phyloP scores from a whole-genome alignment of 1,284 basidiomycete genomes.

The Xanthoconium separans region DNA sequence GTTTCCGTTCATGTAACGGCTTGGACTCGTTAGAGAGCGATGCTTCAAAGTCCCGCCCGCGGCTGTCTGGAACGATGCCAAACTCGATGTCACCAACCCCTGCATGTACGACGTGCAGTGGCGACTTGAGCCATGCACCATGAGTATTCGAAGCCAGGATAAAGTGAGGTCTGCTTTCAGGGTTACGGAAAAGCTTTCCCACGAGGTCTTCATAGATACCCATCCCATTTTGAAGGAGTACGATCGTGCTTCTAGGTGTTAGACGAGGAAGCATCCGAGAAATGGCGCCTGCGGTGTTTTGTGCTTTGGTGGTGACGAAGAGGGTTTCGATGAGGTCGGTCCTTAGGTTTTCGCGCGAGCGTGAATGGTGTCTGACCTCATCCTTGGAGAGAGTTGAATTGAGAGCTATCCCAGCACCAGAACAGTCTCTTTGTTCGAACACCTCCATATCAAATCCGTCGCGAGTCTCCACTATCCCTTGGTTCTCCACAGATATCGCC shows the following conservation, averaged over 20 bases:
- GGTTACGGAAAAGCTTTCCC: constrained; percentile 70
- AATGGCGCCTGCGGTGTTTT: constrained; percentile 62
- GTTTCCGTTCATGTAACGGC: constrained; percentile 36
- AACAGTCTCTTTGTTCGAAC: constrained; percentile 34
- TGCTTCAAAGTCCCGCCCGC: constrained; percentile 59
- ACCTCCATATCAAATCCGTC: constrained; percentile 48
- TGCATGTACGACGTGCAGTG: constrained; percentile 70
- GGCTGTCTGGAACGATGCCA: constrained; percentile 75
- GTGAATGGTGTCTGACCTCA: constrained; percentile 11
- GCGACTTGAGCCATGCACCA: constrained; percentile 59
- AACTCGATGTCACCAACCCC: constrained; percentile 75
- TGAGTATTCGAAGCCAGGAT: constrained; percentile 85
- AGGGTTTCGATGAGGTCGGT: constrained; percentile 60
- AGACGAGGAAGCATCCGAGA: constrained; percentile 64
- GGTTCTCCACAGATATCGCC: constrained; percentile 46
- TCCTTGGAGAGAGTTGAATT: constrained; percentile 13
- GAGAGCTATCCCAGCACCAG: constrained; percentile 29
- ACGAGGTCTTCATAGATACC: constrained; percentile 85
- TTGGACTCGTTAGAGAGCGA: constrained; percentile 39
- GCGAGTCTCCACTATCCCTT: constrained; percentile 43
- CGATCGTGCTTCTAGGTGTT: constrained; percentile 72
- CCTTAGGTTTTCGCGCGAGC: constrained; percentile 22
- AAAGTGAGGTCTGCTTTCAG: constrained; percentile 77
- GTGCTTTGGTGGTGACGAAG: constrained; percentile 82
- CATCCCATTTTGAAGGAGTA: constrained; percentile 91